Percentiles rank a stretch among this genome's conserved stretches.
phyloP scores from a whole-genome alignment of 148 eudicot genomes.

The Linanthus parryae region DNA sequence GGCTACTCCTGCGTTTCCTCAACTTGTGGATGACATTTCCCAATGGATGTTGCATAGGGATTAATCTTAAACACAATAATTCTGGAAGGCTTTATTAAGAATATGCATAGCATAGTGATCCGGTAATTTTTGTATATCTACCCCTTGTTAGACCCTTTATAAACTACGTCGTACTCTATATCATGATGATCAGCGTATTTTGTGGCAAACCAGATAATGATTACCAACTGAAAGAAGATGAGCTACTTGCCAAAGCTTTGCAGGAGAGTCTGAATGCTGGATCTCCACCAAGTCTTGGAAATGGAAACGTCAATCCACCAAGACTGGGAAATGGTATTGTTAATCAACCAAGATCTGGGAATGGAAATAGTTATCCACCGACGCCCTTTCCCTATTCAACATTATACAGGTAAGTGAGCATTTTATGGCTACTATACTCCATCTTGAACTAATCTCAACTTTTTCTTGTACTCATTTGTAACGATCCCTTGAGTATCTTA shows the following conservation, averaged over 20 bases:
- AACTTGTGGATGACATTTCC: neutral
- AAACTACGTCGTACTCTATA: neutral
- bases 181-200: neutral
- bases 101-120: neutral
- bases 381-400: conserved; percentile 46
- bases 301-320: conserved; percentile 16
- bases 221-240: conserved; percentile 67
- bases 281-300: conserved; percentile 39
- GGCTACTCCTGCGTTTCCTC: too few relatives aligned
- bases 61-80: too few relatives aligned
- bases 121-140: neutral
- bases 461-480: too few relatives aligned
- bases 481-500: too few relatives aligned
- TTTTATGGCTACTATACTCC: too few relatives aligned
- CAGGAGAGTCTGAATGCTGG: conserved; percentile 61
- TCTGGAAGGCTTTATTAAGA: neutral
- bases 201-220: conserved; percentile 31
- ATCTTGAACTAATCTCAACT: too few relatives aligned
- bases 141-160: neutral
- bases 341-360: conserved; percentile 21
- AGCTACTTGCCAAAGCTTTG: conserved; percentile 61
- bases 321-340: conserved; percentile 18
- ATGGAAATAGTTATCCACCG: conserved; percentile 41
- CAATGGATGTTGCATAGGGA: neutral
- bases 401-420: conserved; percentile 46